Evolutionary conservation across 257 asterid genomes (phyloP).

Genomic region (Petunia secreta): DNA sequence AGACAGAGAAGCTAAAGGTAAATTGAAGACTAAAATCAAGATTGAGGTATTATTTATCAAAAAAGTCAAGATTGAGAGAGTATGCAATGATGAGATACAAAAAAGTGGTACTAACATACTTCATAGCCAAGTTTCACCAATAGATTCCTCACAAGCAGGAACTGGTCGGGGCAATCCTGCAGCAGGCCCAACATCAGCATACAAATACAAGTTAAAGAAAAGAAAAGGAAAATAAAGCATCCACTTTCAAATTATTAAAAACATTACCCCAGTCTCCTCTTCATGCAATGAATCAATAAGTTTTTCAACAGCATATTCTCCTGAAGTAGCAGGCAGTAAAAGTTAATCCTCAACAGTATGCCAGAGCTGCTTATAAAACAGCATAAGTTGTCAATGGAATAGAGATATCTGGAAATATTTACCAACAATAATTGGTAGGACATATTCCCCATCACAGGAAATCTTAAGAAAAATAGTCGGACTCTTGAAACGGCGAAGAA

Average conservation of each 20-base stretch:
- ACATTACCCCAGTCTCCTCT: constrained; percentile 43
- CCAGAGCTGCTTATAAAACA: background rate
- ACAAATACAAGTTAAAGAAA: constrained; percentile 1
- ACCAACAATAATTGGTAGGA: constrained; percentile 50
- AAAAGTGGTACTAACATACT: constrained; percentile 31
- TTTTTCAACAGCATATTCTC: constrained; percentile 42
- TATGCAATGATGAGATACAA: constrained; percentile 16
- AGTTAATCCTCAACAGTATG: background rate
- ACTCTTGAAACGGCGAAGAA: constrained; percentile 41
- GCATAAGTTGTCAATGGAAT: background rate
- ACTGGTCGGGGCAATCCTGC: constrained; percentile 46
- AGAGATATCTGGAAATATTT: constrained; percentile 12
- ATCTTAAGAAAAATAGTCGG: constrained; percentile 52
- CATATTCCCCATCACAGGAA: constrained; percentile 49
- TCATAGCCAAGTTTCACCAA: constrained; percentile 41
- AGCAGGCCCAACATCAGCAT: constrained; percentile 33
- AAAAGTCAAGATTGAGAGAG: background rate
- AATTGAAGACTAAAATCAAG: background rate
- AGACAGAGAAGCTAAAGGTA: background rate
- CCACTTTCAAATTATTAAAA: background rate
- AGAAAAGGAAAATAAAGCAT: background rate
- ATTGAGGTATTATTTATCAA: background rate
- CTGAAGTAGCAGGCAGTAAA: constrained; percentile 29
- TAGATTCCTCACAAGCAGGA: constrained; percentile 41
- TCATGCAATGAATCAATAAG: constrained; percentile 40